phyloP scores from a whole-genome alignment of 495 filamentous ascomycete species.

The Hypoxylon cercidicola region DNA sequence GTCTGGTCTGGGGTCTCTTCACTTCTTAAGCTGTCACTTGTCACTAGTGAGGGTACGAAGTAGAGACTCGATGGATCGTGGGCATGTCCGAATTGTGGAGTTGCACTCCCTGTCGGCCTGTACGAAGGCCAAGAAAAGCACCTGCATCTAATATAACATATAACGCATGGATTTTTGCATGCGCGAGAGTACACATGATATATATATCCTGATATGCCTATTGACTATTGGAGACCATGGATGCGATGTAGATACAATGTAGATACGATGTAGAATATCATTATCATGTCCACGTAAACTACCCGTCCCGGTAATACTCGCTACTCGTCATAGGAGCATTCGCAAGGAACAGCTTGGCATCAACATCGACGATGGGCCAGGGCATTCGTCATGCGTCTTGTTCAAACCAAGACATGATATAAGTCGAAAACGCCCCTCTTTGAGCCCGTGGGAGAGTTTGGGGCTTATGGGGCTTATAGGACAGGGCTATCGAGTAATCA shows the following conservation, averaged over 20 bases:
- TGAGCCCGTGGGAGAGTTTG: neutral
- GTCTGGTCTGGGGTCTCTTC: conserved; percentile 28
- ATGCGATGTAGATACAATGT: conserved; percentile 1
- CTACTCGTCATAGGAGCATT: conserved; percentile 5
- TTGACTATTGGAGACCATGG: neutral
- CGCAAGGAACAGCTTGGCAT: neutral
- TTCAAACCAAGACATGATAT: conserved; percentile 20
- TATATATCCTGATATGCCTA: conserved; percentile 7
- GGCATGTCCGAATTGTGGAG: conserved; percentile 37
- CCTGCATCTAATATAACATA: conserved; percentile 41
- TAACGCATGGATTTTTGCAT: conserved; percentile 35
- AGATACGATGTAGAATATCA: conserved; percentile 25
- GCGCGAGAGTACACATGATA: conserved; percentile 19
- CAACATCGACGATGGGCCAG: conserved; percentile 3
- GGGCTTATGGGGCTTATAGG: neutral
- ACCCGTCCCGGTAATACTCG: conserved; percentile 8
- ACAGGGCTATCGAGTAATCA: neutral
- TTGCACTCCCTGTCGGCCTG: conserved; percentile 29
- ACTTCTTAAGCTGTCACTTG: conserved; percentile 4
- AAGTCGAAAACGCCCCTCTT: conserved; percentile 2
- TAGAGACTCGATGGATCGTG: conserved; percentile 20
- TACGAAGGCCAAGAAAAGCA: conserved; percentile 34
- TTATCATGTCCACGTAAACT: conserved; percentile 26
- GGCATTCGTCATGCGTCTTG: conserved; percentile 11
- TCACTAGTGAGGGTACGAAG: neutral